A percentile compares a stretch with the other conserved stretches of the same genome.
phyloP scores from a whole-genome alignment of 768 basidiomycete genomes.

The Leccinum uliginosum region DNA sequence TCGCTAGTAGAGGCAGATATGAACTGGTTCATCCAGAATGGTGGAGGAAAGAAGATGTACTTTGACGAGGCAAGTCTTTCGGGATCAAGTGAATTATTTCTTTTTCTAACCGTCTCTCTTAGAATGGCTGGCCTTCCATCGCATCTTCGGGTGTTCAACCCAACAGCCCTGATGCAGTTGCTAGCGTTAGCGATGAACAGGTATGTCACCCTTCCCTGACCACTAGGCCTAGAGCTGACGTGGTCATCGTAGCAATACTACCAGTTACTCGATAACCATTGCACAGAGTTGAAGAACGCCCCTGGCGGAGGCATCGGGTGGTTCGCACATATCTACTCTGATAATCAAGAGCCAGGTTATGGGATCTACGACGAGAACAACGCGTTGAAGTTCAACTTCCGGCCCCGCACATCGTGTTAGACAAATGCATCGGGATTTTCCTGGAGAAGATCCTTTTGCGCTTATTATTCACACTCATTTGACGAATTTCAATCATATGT shows the following conservation, averaged over 20 bases:
- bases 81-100: not conserved
- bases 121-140: constrained; percentile 79
- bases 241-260: constrained; percentile 43
- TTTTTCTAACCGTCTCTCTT: not conserved
- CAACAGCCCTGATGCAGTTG: constrained; percentile 58
- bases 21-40: constrained; percentile 64
- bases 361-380: constrained; percentile 55
- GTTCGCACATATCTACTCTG: constrained; percentile 81
- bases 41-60: constrained; percentile 69
- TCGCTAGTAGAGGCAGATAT: constrained; percentile 55
- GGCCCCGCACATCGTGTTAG: constrained; percentile 59
- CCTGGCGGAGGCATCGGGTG: constrained; percentile 66
- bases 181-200: constrained; percentile 57
- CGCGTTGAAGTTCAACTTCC: constrained; percentile 57
- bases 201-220: constrained; percentile 32
- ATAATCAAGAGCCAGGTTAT: constrained; percentile 62
- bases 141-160: constrained; percentile 59
- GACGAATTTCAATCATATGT: not conserved
- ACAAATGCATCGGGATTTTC: not conserved
- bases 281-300: constrained; percentile 55
- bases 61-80: constrained; percentile 52
- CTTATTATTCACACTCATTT: not conserved
- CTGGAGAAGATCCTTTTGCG: not conserved
- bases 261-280: constrained; percentile 58
- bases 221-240: not conserved